phyloP scores from a whole-genome alignment of 2,329 filamentous ascomycete species.

The Corniculantispora saksenae region DNA sequence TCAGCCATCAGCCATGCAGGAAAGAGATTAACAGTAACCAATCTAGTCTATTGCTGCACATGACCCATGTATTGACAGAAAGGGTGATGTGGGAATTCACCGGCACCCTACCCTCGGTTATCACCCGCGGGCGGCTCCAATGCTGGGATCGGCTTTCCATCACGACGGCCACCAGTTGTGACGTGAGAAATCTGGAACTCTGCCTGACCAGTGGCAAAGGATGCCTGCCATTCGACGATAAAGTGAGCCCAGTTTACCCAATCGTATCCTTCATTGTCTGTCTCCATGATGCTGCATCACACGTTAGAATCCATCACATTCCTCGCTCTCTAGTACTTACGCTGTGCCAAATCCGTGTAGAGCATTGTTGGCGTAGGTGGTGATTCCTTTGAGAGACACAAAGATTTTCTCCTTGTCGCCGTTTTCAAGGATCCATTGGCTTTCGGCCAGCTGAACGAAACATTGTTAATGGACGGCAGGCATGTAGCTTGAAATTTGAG shows the following conservation, averaged over 20 bases:
- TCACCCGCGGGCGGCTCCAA: not conserved
- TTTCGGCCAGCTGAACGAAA: not conserved
- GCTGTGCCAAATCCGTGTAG: conserved; percentile 2
- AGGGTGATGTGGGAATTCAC: too few species aligned
- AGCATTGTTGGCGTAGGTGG: conserved; percentile 3
- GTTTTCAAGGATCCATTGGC: conserved; percentile 8
- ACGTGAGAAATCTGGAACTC: not conserved
- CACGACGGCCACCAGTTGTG: conserved; percentile 3
- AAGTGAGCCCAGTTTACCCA: conserved; percentile 13
- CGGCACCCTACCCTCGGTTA: not conserved
- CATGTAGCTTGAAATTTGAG: not conserved
- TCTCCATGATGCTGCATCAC: not conserved
- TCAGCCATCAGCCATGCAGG: too few species aligned
- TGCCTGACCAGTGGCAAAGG: not conserved
- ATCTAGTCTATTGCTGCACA: too few species aligned
- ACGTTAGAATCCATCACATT: not conserved
- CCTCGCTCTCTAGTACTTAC: not conserved
- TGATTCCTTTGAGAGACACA: not conserved
- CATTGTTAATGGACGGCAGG: not conserved
- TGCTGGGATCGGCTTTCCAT: conserved; percentile 3
- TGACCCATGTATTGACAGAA: too few species aligned
- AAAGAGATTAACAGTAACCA: too few species aligned
- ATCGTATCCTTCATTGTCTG: not conserved
- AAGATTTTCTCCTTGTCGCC: conserved; percentile 9
- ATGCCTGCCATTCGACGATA: conserved; percentile 5